These are phyloP conservation scores for Cladosporium sphaerospermum DNA, from an alignment of 2,329 filamentous ascomycete species.

Conservation along the genomic window DNA sequence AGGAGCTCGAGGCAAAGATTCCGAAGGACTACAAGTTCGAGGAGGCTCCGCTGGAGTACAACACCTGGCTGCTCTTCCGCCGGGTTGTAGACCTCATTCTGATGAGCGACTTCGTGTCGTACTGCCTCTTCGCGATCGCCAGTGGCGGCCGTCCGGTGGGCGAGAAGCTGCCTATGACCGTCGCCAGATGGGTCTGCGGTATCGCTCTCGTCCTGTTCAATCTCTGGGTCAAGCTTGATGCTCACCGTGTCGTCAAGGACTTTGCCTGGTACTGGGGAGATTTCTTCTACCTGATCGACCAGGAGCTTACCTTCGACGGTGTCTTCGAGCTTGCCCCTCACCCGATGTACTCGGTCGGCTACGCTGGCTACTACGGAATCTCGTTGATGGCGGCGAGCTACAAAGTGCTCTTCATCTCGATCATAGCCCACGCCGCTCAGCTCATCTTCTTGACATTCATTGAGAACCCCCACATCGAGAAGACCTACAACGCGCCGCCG, in stretches of 20 bases:
- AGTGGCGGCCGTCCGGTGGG: slow-evolving; percentile 69
- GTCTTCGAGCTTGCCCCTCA: slow-evolving; percentile 99
- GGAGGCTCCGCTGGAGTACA: slow-evolving; percentile 91
- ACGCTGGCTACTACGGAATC: slow-evolving; percentile 96
- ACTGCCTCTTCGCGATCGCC: slow-evolving; percentile 89
- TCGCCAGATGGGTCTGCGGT: slow-evolving; percentile 72
- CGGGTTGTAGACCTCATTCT: slow-evolving; percentile 92
- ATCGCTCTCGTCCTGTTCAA: slow-evolving; percentile 83
- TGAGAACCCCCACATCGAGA: slow-evolving; percentile 96
- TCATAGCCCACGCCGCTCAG: slow-evolving; percentile 87
- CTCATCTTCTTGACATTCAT: slow-evolving; percentile 87
- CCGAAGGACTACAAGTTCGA: slow-evolving; percentile 90
- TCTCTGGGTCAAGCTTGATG: slow-evolving; percentile 96
- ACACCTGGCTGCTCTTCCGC: slow-evolving; percentile 96
- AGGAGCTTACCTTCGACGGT: slow-evolving; percentile 94
- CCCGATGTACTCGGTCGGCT: slow-evolving; percentile 98
- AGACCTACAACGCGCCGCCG: slow-evolving; percentile 87
- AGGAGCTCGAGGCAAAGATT: slow-evolving; percentile 91
- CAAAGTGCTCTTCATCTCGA: slow-evolving; percentile 93
- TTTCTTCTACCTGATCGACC: slow-evolving; percentile 97
- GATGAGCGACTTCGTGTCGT: slow-evolving; percentile 98
- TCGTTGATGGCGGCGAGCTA: slow-evolving; percentile 98
- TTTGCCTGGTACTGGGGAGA: slow-evolving; percentile 99
- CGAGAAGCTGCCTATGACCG: slow-evolving; percentile 63
- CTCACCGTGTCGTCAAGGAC: slow-evolving; percentile 95